These are phyloP conservation scores for Aspergillus coremiiformis DNA, from an alignment of 495 filamentous ascomycete genomes.

Conservation along the genomic window DNA sequence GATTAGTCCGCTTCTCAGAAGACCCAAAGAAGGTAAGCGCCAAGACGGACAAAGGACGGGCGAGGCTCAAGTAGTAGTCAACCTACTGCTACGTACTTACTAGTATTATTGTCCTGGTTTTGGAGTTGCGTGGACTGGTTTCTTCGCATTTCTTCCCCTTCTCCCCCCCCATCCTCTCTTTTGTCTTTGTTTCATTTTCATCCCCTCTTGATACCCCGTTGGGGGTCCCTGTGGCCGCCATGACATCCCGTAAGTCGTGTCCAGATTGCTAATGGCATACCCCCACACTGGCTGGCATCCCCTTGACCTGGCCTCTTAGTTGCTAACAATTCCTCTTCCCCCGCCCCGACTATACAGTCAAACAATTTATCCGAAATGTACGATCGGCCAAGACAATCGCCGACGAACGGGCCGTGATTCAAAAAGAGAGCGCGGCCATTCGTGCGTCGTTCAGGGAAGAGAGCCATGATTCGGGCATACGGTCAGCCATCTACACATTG, in stretches of 20 bases:
- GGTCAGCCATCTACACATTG: slow-evolving; percentile 45
- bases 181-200: background rate
- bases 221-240: slow-evolving; percentile 42
- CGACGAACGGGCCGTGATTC: slow-evolving; percentile 94
- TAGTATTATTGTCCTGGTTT: background rate
- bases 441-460: slow-evolving; percentile 95
- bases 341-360: slow-evolving; percentile 52
- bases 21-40: slow-evolving; percentile 5
- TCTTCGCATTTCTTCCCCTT: slow-evolving; percentile 12
- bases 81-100: background rate
- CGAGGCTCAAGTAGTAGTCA: too few species aligned
- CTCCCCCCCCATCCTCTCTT: slow-evolving; percentile 9
- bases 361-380: slow-evolving; percentile 99
- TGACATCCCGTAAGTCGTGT: slow-evolving; percentile 57
- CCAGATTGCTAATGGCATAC: slow-evolving; percentile 24
- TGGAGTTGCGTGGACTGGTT: slow-evolving; percentile 19
- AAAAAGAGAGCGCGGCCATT: slow-evolving; percentile 97
- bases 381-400: slow-evolving; percentile 97
- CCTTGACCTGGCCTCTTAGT: slow-evolving; percentile 2
- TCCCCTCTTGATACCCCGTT: slow-evolving; percentile 20
- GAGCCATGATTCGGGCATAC: slow-evolving; percentile 79
- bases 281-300: slow-evolving; percentile 26
- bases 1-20: too few species aligned
- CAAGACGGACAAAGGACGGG: slow-evolving; percentile 20
- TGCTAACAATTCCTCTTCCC: slow-evolving; percentile 9